Evolutionary conservation across 139 green algal species (phyloP).

Genomic region (Klebsormidium nitens): DNA sequence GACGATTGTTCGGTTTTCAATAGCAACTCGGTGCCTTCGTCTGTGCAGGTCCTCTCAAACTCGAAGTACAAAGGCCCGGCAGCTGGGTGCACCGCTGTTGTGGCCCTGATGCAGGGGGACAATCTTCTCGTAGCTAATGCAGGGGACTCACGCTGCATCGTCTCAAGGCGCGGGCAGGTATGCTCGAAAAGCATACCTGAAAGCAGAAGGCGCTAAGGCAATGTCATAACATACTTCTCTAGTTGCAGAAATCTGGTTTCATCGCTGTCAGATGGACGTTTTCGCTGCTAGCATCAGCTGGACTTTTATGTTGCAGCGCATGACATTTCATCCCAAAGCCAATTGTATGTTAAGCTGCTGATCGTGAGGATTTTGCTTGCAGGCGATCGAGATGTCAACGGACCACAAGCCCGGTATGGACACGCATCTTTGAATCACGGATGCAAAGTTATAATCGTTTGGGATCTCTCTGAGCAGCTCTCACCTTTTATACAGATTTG

Average conservation of each 20-base stretch:
- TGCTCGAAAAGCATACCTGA: too few species aligned
- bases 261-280: background rate
- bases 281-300: background rate
- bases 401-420: constrained; percentile 91
- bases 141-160: constrained; percentile 77
- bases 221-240: background rate
- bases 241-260: background rate
- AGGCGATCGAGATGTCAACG: constrained; percentile 53
- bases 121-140: constrained; percentile 69
- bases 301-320: background rate
- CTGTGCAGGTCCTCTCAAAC: background rate
- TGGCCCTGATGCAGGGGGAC: constrained; percentile 47
- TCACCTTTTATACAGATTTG: too few species aligned
- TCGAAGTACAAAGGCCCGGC: constrained; percentile 2
- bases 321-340: background rate
- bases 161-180: constrained; percentile 49
- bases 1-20: background rate
- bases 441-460: too few species aligned
- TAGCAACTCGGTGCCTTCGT: background rate
- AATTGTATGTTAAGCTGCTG: background rate
- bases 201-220: too few species aligned
- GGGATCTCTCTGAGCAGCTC: too few species aligned
- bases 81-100: constrained; percentile 72
- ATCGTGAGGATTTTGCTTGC: background rate
- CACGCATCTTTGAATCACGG: too few species aligned